Evolutionary conservation across 352 stramenopile species (phyloP), one percentile per base, ranked within the genome.

Genomic region (Phytophthora sp.): DNA sequence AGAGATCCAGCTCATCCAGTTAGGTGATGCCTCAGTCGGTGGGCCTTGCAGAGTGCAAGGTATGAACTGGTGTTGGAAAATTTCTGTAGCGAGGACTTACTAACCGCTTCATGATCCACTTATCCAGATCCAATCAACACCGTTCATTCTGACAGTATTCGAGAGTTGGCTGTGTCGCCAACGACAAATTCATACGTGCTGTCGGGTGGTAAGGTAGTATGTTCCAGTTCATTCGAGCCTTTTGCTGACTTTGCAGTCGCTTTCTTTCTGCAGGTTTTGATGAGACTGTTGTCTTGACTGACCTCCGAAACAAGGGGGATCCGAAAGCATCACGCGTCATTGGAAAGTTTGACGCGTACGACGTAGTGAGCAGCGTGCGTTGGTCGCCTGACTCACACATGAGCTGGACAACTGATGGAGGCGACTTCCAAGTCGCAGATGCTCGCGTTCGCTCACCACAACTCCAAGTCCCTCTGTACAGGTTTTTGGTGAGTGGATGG

Each of bases 341-440:
- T 1, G 56, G 56, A 23, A 93, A 92, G 28, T 91, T 84, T 35
- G 72, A 93, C 27, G 84, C 84, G 0, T 65, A 71, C n/a, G 82
- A 95, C 38, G 87, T 95, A 7, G 84, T 95, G 17, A 93, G 84
- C 53, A 95, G 87, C 46, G 27, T 95, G 35, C 82, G 87, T 2
- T 95, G 84, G 87, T 70, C 79, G 10, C 80, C 76, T 17, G 53
- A 74, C 15, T 63, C 72, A 2, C 70, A 80, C 5, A 44, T 95
- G 27, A 95, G 87, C 48, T 95, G 84, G 87, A 95, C 87, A 4
- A 93, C 87, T 2, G 87, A 95, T 56, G 82, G 77, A 21, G 87
- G 87, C 5, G 80, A 90, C 13, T 89, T 92, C 41, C 84, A 91
- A 68, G 34, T 93, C 5, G 69, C 54, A 6, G 87, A 95, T 20